Percentiles rank a stretch among this genome's conserved stretches.
phyloP scores from a whole-genome alignment of 2,329 filamentous ascomycete species.

The Westerdykella aurantiaca region DNA sequence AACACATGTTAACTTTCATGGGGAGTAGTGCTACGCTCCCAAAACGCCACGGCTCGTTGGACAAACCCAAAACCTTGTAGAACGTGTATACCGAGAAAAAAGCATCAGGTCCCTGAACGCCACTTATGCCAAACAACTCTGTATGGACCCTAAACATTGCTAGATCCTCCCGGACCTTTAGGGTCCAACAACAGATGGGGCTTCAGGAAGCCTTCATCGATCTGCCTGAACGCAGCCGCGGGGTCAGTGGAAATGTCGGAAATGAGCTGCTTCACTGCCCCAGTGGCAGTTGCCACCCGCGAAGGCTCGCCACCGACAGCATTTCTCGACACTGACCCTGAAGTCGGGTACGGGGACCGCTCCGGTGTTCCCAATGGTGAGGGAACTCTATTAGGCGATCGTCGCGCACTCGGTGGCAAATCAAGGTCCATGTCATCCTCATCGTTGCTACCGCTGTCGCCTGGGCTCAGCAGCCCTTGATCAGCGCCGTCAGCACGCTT shows the following conservation, averaged over 20 bases:
- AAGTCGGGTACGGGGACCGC: slow-evolving; percentile 37
- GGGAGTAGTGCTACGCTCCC: neutral
- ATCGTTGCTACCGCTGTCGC: slow-evolving; percentile 46
- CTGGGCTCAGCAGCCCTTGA: slow-evolving; percentile 51
- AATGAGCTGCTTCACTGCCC: slow-evolving; percentile 74
- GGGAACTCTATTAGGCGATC: slow-evolving; percentile 37
- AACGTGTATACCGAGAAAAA: slow-evolving; percentile 1
- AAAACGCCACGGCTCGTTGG: too few relatives aligned
- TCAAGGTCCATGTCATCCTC: slow-evolving; percentile 53
- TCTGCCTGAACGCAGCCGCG: slow-evolving; percentile 78
- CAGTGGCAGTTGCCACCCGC: slow-evolving; percentile 60
- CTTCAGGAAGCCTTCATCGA: slow-evolving; percentile 96
- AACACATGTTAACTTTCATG: too few relatives aligned
- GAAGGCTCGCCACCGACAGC: slow-evolving; percentile 16
- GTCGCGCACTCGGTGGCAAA: slow-evolving; percentile 52
- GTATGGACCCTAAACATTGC: slow-evolving; percentile 27
- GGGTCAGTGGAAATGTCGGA: slow-evolving; percentile 77
- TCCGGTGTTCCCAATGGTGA: slow-evolving; percentile 22
- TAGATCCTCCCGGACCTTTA: slow-evolving; percentile 23
- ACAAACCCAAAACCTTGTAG: neutral
- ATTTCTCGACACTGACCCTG: slow-evolving; percentile 24
- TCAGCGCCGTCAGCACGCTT: slow-evolving; percentile 45
- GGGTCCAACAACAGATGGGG: slow-evolving; percentile 78
- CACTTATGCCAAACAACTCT: slow-evolving; percentile 10
- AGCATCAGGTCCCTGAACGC: slow-evolving; percentile 10